A percentile compares a stretch with the other conserved stretches of the same genome.
Evolutionary conservation across 495 filamentous ascomycete genomes (phyloP).

Genomic region (Podospora australis): DNA sequence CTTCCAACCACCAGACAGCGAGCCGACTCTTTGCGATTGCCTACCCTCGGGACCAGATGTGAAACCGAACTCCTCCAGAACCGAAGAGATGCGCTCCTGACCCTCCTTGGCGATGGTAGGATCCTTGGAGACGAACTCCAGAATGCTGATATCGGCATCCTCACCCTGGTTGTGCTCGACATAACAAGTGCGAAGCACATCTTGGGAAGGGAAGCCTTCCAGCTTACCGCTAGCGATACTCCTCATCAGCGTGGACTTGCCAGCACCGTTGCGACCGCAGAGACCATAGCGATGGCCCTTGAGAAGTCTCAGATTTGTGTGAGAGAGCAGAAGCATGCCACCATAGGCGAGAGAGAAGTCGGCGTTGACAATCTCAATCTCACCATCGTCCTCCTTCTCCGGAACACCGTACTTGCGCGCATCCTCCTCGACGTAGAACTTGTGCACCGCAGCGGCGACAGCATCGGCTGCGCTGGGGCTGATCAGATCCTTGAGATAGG

Average conservation of each 20-base stretch:
- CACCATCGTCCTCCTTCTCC: constrained; percentile 73
- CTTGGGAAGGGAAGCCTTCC: constrained; percentile 90
- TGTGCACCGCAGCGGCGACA: constrained; percentile 59
- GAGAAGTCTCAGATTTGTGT: constrained; percentile 89
- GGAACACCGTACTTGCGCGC: constrained; percentile 80
- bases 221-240: constrained; percentile 93
- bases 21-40: constrained; percentile 82
- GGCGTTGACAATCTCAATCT: constrained; percentile 92
- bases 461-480: constrained; percentile 47
- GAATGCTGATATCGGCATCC: constrained; percentile 89
- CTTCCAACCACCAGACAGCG: constrained; percentile 98
- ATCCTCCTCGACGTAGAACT: constrained; percentile 73
- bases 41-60: constrained; percentile 81
- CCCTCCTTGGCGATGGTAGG: constrained; percentile 70
- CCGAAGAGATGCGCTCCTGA: constrained; percentile 69
- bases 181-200: constrained; percentile 90
- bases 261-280: constrained; percentile 92
- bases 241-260: constrained; percentile 97
- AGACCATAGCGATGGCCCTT: constrained; percentile 97
- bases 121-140: constrained; percentile 84
- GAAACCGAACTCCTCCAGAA: constrained; percentile 89
- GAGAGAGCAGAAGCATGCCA: constrained; percentile 93
- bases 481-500: constrained; percentile 67
- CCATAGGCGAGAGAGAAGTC: constrained; percentile 97
- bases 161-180: constrained; percentile 99